Evolutionary conservation across 2,329 filamentous ascomycete genomes (phyloP).

Genomic region (Neopestalotiopsis sp.): DNA sequence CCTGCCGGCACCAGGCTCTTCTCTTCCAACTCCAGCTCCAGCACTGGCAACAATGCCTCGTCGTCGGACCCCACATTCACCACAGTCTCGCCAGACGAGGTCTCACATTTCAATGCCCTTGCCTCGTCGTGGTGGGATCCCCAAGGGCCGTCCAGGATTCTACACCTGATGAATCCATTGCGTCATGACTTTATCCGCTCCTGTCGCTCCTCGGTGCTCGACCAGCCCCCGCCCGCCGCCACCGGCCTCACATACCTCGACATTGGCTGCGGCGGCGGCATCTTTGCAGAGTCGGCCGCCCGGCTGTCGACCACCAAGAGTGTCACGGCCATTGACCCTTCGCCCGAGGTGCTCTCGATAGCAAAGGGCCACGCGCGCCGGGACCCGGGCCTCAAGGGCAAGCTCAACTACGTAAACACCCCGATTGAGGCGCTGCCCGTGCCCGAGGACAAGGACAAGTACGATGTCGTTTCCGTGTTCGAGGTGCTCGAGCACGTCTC

Average conservation of each 20-base stretch:
- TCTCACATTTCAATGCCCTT: conserved; percentile 93
- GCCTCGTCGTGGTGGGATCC: conserved; percentile 98
- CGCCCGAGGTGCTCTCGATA: conserved; percentile 73
- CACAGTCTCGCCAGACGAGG: conserved; percentile 85
- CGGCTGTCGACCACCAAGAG: conserved; percentile 65
- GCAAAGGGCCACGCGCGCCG: conserved; percentile 76
- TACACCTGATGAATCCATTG: conserved; percentile 97
- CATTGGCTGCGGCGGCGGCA: conserved; percentile 93
- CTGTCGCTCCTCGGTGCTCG: conserved; percentile 66
- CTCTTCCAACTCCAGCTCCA: conserved; percentile 11
- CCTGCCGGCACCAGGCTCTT: conserved; percentile 11
- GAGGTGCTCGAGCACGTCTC: conserved; percentile 96
- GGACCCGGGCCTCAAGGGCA: conserved; percentile 70
- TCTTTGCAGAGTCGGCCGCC: conserved; percentile 89
- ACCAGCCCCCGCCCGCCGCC: conserved; percentile 38
- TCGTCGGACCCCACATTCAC: conserved; percentile 47
- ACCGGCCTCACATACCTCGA: conserved; percentile 76
- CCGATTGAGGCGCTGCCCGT: conserved; percentile 73
- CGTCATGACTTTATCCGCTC: conserved; percentile 87
- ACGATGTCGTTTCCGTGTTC: conserved; percentile 86
- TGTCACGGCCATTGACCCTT: conserved; percentile 81
- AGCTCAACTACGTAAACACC: conserved; percentile 75
- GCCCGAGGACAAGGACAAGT: conserved; percentile 55
- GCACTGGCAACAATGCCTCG: conserved; percentile 21
- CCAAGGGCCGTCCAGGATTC: conserved; percentile 85